These are phyloP conservation scores for Amaranthus hypochondriacus DNA, from an alignment of 148 eudicot species.

Conservation along the genomic window DNA sequence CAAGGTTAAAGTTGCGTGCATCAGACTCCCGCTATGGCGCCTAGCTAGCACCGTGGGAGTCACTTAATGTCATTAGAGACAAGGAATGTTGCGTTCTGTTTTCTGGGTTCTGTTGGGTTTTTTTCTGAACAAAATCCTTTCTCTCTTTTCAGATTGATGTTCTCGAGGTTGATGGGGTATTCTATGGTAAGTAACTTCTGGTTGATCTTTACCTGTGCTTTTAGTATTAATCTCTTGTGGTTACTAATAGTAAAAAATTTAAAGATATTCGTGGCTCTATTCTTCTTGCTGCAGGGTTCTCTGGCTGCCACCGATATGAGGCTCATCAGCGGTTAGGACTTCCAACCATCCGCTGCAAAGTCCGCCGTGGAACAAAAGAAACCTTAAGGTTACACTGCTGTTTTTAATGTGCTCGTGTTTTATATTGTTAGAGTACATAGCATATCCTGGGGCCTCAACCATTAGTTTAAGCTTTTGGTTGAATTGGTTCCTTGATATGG, in stretches of 20 bases:
- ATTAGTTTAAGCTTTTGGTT: too few species aligned
- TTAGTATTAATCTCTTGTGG: background rate
- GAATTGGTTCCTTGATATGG: too few species aligned
- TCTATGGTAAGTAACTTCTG: constrained; percentile 56
- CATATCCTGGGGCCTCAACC: too few species aligned
- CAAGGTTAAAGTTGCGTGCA: too few species aligned
- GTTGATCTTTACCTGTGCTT: background rate
- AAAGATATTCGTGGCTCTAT: background rate
- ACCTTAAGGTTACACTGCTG: constrained; percentile 58
- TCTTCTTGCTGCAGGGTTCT: constrained; percentile 54
- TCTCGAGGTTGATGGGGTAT: constrained; percentile 91
- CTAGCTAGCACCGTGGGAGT: too few species aligned
- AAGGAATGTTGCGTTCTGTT: too few species aligned
- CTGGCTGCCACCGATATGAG: constrained; percentile 96
- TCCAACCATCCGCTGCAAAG: constrained; percentile 90
- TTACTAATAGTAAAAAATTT: background rate
- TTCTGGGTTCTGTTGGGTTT: background rate
- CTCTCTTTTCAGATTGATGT: constrained; percentile 78
- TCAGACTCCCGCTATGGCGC: too few species aligned
- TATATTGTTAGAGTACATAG: background rate
- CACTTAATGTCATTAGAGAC: too few species aligned
- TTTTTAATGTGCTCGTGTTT: background rate
- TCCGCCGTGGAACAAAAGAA: constrained; percentile 91
- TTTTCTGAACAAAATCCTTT: background rate
- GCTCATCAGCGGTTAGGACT: constrained; percentile 97